Conservation (phyloP, 495 filamentous ascomycete genomes). For the Daldinia concentrica region DNA sequence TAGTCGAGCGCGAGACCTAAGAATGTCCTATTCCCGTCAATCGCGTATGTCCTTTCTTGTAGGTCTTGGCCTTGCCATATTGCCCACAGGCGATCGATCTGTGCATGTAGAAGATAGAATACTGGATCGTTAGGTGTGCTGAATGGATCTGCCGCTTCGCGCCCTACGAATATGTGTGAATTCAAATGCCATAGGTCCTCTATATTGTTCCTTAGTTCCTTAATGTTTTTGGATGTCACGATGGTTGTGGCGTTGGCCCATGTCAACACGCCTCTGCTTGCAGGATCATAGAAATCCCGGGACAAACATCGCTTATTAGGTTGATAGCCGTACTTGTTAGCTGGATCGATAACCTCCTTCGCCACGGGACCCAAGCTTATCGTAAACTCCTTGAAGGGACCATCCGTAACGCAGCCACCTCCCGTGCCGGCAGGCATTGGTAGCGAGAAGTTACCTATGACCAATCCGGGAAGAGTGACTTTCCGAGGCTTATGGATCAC, state of each 20-base stretch:
- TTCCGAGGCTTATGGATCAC: conserved; percentile 45
- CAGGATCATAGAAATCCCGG: conserved; percentile 63
- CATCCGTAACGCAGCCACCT: conserved; percentile 70
- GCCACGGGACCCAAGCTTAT: conserved; percentile 38
- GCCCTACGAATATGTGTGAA: conserved; percentile 42
- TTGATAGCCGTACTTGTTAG: conserved; percentile 31
- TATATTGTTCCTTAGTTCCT: conserved; percentile 28
- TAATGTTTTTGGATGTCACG: conserved; percentile 28
- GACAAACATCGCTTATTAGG: conserved; percentile 68
- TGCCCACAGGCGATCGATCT: conserved; percentile 71
- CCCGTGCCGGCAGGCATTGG: conserved; percentile 62
- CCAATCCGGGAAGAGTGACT: conserved; percentile 39
- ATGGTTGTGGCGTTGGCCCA: conserved; percentile 32
- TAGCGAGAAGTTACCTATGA: conserved; percentile 39
- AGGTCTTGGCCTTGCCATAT: conserved; percentile 68
- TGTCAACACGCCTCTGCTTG: conserved; percentile 21
- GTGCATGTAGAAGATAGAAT: conserved; percentile 72
- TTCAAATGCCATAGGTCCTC: conserved; percentile 31
- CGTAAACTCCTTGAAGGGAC: conserved; percentile 58
- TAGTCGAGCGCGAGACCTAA: conserved; percentile 28
- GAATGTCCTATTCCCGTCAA: conserved; percentile 41
- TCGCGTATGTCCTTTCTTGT: conserved; percentile 27
- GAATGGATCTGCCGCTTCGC: conserved; percentile 57
- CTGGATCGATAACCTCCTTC: conserved; percentile 50
- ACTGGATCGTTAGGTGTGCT: conserved; percentile 68